phyloP scores from a whole-genome alignment of 2,329 filamentous ascomycete genomes.

The Colletotrichum shisoi region DNA sequence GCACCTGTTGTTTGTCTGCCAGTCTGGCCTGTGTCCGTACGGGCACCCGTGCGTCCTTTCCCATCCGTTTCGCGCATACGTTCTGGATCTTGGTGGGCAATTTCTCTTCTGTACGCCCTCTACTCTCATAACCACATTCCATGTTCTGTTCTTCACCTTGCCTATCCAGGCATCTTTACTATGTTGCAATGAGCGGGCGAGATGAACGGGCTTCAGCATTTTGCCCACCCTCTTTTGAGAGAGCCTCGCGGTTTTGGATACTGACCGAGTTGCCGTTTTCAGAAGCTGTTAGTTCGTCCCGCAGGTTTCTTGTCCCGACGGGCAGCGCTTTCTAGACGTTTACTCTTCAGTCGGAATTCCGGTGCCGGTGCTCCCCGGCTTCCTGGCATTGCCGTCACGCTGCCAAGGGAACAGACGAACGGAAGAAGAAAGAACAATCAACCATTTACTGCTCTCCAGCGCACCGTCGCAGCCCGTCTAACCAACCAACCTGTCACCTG shows the following conservation, averaged over 20 bases:
- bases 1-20: constrained; percentile 1
- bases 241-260: background rate
- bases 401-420: constrained; percentile 26
- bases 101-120: constrained; percentile 25
- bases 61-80: constrained; percentile 4
- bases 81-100: constrained; percentile 6
- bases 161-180: constrained; percentile 12
- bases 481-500: constrained; percentile 26
- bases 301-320: background rate
- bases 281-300: constrained; percentile 7
- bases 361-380: constrained; percentile 19
- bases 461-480: constrained; percentile 14
- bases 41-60: background rate
- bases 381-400: constrained; percentile 19
- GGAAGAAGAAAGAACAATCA: constrained; percentile 18
- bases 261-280: constrained; percentile 16
- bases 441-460: constrained; percentile 1
- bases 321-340: constrained; percentile 4
- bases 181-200: constrained; percentile 4
- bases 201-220: constrained; percentile 20
- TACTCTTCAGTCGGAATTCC: constrained; percentile 12
- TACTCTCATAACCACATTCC: constrained; percentile 1
- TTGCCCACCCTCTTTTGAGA: constrained; percentile 15
- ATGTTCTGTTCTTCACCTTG: background rate
- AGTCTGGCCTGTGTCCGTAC: background rate